These are phyloP conservation scores for Komagataella pastoris DNA, from an alignment of 805 yeast genomes.

Conservation along the genomic window DNA sequence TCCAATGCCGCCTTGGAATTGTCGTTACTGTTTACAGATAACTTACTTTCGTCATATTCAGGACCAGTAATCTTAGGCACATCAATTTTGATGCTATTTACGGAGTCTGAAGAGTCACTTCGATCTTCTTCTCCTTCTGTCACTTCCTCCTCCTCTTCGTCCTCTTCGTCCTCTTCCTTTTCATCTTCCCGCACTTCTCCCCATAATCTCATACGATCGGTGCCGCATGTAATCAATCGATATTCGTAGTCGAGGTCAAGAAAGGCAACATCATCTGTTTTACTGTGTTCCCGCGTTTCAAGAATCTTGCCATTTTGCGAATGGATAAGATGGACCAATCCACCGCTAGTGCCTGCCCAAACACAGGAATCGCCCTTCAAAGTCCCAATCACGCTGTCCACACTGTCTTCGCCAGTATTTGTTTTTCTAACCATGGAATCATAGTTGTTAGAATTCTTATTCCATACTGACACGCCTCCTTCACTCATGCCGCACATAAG, in stretches of 20 bases:
- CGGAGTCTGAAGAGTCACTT: not conserved
- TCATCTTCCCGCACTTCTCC: not conserved
- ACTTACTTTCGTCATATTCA: no score
- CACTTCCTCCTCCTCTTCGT: not conserved
- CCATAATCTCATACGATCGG: conserved; percentile 71
- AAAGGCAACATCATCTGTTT: conserved; percentile 58
- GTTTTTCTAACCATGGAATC: conserved; percentile 74
- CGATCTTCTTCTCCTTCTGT: not conserved
- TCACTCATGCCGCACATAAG: conserved; percentile 82
- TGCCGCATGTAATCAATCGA: conserved; percentile 69
- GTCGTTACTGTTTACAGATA: not conserved
- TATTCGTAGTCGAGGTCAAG: conserved; percentile 76
- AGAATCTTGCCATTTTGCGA: conserved; percentile 47
- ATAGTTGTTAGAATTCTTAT: conserved; percentile 49
- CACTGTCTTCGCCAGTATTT: conserved; percentile 50
- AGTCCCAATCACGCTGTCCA: conserved; percentile 55
- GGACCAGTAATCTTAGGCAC: no score
- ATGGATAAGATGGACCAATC: conserved; percentile 56
- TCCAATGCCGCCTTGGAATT: not conserved
- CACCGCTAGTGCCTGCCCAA: conserved; percentile 77
- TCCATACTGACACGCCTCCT: conserved; percentile 85
- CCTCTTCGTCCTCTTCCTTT: not conserved
- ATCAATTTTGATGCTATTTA: conserved; percentile 17
- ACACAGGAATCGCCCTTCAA: conserved; percentile 42
- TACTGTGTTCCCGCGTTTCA: conserved; percentile 55